These are phyloP conservation scores for Prunus mira DNA, from an alignment of 306 rosid species.

Conservation along the genomic window DNA sequence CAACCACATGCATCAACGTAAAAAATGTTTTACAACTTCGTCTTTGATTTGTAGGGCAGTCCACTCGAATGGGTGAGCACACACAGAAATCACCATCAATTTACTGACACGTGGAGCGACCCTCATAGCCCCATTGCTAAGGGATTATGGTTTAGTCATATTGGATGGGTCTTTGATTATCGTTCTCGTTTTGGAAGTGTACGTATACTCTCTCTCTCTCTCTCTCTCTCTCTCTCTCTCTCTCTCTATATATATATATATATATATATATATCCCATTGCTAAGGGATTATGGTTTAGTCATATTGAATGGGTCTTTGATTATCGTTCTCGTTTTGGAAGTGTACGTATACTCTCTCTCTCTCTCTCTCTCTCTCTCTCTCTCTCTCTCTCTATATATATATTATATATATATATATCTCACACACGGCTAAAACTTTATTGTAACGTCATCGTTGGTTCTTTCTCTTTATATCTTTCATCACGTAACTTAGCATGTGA, in stretches of 20 bases:
- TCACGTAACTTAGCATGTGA: no score
- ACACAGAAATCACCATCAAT: constrained; percentile 83
- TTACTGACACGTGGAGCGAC: constrained; percentile 73
- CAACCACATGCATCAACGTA: neutral
- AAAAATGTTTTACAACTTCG: neutral
- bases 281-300: constrained; percentile 85
- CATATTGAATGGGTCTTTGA: constrained; percentile 85
- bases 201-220: neutral
- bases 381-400: neutral
- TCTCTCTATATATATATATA: neutral
- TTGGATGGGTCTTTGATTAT: constrained; percentile 78
- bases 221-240: neutral
- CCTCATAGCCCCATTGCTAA: constrained; percentile 74
- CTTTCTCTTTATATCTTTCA: no score
- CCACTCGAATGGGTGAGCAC: constrained; percentile 95
- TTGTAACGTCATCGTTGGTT: no score
- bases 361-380: neutral
- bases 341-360: constrained; percentile 32
- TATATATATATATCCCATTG: constrained; percentile 24
- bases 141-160: constrained; percentile 91
- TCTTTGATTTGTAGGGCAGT: constrained; percentile 51
- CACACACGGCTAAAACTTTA: no score
- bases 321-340: constrained; percentile 39
- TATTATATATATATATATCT: no score
- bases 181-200: constrained; percentile 51